Evolutionary conservation across 345 rosid species (phyloP).

Genomic region (Gossypium stocksii): DNA sequence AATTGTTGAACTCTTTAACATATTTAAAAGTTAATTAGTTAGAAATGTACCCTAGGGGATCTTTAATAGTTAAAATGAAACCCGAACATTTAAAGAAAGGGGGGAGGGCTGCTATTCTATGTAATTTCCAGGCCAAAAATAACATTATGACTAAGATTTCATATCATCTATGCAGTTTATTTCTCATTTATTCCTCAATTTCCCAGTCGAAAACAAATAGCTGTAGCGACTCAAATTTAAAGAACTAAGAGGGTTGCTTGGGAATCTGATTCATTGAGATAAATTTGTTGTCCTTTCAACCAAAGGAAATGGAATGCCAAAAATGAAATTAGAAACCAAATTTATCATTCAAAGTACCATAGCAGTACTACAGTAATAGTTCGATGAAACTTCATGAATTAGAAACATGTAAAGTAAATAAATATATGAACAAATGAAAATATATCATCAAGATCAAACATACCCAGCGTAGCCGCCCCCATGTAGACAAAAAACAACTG

Average conservation of each 20-base stretch:
- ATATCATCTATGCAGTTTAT: not conserved
- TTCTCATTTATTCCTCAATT: not conserved
- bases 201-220: not conserved
- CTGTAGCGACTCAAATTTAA: not conserved
- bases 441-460: conserved; percentile 10
- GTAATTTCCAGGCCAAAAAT: not conserved
- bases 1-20: not conserved
- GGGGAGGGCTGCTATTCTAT: not conserved
- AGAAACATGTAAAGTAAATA: not conserved
- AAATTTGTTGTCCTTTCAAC: not conserved
- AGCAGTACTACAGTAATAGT: not conserved
- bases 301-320: not conserved
- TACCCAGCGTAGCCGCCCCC: conserved; percentile 97
- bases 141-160: not conserved
- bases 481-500: conserved; percentile 83
- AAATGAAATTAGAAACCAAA: not conserved
- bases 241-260: not conserved
- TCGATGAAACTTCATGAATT: not conserved
- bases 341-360: not conserved
- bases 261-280: not conserved
- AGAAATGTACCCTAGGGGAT: not conserved
- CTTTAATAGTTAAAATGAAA: not conserved
- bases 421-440: not conserved
- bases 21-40: not conserved
- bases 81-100: not conserved